Evolutionary conservation across 108 stramenopile species (phyloP).

Genomic region (Ochromonas danica): DNA sequence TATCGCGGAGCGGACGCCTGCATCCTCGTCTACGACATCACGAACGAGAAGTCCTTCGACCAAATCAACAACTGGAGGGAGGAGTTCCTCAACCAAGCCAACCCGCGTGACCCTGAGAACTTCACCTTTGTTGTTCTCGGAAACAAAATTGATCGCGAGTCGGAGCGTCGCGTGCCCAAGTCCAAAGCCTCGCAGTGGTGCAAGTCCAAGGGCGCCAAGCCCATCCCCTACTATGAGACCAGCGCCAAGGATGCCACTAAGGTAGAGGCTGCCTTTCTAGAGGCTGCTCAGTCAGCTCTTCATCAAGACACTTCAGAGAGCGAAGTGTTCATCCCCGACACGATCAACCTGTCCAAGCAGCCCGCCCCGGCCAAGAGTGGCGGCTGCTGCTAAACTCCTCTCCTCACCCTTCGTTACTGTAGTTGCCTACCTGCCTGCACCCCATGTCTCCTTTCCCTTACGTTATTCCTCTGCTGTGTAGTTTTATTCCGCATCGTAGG

Average conservation of each 20-base stretch:
- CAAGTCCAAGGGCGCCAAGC: constrained; percentile 54
- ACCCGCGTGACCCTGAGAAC: constrained; percentile 57
- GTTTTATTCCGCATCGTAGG: no score
- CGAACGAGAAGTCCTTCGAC: constrained; percentile 87
- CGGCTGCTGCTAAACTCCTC: neutral
- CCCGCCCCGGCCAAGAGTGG: neutral
- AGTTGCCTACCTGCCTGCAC: no score
- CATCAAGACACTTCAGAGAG: constrained; percentile 47
- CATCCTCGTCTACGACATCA: constrained; percentile 94
- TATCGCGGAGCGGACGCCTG: constrained; percentile 97
- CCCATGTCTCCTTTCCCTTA: no score
- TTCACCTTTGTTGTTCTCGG: constrained; percentile 95
- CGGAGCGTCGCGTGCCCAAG: constrained; percentile 62
- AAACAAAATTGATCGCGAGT: constrained; percentile 85
- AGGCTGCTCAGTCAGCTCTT: constrained; percentile 56
- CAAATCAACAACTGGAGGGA: constrained; percentile 86
- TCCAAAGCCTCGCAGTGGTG: constrained; percentile 79
- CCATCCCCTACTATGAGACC: constrained; percentile 87
- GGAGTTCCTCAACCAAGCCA: constrained; percentile 78
- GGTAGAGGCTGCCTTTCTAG: constrained; percentile 86
- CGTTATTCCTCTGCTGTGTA: no score
- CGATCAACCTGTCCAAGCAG: constrained; percentile 1
- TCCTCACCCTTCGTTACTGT: no score
- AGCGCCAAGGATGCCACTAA: constrained; percentile 88
- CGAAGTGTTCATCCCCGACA: constrained; percentile 28